These are phyloP conservation scores for Trifolium dubium DNA, from an alignment of 306 rosid species.

Conservation along the genomic window DNA sequence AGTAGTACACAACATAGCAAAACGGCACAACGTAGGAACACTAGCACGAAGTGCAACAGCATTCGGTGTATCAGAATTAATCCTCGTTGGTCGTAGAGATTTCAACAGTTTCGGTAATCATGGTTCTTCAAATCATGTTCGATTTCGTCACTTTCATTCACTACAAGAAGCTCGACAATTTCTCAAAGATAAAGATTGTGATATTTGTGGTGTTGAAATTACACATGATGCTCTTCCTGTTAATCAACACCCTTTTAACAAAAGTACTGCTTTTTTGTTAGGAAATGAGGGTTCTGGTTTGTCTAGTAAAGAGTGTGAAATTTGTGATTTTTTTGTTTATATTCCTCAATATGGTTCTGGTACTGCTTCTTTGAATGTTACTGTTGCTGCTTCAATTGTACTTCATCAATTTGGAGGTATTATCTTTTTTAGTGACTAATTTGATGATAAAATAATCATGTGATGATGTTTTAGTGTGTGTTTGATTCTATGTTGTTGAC, in stretches of 20 bases:
- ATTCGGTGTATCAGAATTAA: constrained; percentile 81
- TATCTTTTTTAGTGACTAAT: not conserved
- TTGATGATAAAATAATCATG: not conserved
- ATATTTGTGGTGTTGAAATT: constrained; percentile 95
- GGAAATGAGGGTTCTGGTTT: constrained; percentile 98
- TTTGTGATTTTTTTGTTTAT: constrained; percentile 92
- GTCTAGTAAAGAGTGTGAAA: constrained; percentile 80
- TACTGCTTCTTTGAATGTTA: constrained; percentile 91
- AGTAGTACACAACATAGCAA: constrained; percentile 91
- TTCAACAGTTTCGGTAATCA: constrained; percentile 92
- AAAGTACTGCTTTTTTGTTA: constrained; percentile 83
- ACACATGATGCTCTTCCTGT: constrained; percentile 73
- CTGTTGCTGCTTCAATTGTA: constrained; percentile 93
- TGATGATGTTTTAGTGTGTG: not conserved
- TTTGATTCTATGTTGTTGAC: not conserved
- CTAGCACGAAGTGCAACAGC: constrained; percentile 94
- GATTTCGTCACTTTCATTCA: constrained; percentile 90
- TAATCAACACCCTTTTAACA: constrained; percentile 81
- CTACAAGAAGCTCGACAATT: constrained; percentile 71
- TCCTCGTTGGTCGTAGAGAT: constrained; percentile 87
- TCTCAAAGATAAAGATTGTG: constrained; percentile 82
- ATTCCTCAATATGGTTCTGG: constrained; percentile 91
- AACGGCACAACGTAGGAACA: constrained; percentile 86
- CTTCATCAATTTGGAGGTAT: constrained; percentile 91
- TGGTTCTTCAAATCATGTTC: constrained; percentile 82